These are phyloP conservation scores for Exophiala xenobiotica DNA, from an alignment of 2,329 filamentous ascomycete genomes.

Conservation along the genomic window DNA sequence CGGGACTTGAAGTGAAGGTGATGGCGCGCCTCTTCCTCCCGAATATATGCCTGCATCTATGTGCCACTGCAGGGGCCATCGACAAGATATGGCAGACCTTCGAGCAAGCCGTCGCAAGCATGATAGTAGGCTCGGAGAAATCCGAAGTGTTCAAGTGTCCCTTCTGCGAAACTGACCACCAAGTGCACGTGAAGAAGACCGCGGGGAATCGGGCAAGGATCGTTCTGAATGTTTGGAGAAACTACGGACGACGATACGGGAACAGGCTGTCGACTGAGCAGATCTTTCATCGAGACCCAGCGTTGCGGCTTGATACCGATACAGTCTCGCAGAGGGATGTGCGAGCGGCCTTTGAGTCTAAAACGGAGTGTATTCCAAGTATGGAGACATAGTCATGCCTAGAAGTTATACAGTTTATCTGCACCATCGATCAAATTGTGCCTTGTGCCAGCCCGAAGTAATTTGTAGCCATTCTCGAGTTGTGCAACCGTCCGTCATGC, in stretches of 20 bases:
- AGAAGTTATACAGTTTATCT: neutral
- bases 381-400: neutral
- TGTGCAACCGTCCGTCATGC: neutral
- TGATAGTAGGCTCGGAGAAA: conserved; percentile 17
- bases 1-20: neutral
- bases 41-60: conserved; percentile 10
- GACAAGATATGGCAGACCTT: conserved; percentile 11
- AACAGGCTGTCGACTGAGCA: conserved; percentile 18
- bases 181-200: conserved; percentile 8
- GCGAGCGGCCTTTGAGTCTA: conserved; percentile 19
- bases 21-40: conserved; percentile 3
- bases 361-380: neutral
- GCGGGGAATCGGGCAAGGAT: conserved; percentile 10
- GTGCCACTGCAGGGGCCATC: neutral
- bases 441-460: neutral
- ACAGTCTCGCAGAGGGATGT: conserved; percentile 17
- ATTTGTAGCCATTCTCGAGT: neutral
- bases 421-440: neutral
- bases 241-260: conserved; percentile 18
- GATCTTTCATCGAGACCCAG: conserved; percentile 16
- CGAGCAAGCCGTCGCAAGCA: conserved; percentile 11
- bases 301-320: conserved; percentile 11
- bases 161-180: conserved; percentile 19
- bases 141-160: conserved; percentile 19
- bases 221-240: conserved; percentile 21